A percentile compares a stretch with the other conserved stretches of the same genome.
Evolutionary conservation across 73 alveolate species (phyloP).

Genomic region (Paraurostyla sp.): DNA sequence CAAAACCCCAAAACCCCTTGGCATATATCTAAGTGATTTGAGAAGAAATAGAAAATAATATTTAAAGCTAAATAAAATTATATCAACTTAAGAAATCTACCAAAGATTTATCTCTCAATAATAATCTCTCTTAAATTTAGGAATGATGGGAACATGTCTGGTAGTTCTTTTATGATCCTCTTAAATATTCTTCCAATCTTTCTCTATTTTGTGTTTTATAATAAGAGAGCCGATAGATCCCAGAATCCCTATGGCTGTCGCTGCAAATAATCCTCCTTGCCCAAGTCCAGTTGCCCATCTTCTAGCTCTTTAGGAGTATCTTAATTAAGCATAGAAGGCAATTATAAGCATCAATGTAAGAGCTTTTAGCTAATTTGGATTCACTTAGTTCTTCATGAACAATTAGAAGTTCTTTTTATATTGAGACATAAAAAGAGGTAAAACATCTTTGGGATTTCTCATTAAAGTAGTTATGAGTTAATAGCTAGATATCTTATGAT

Average conservation of each 20-base stretch:
- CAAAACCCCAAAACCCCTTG: too few species aligned
- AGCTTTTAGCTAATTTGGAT: neutral
- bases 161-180: neutral
- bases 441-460: neutral
- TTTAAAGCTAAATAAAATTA: too few species aligned
- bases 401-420: neutral
- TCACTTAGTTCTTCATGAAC: neutral
- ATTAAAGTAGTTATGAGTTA: neutral
- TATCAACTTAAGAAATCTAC: too few species aligned
- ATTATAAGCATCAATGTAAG: neutral
- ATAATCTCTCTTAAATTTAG: neutral
- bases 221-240: neutral
- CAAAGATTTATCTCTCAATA: too few species aligned
- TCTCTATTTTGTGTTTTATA: neutral
- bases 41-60: too few species aligned
- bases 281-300: neutral
- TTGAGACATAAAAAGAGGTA: neutral
- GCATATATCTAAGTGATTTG: too few species aligned
- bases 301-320: neutral
- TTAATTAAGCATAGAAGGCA: neutral
- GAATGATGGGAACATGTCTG: neutral
- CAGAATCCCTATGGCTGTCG: neutral
- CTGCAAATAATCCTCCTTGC: neutral
- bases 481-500: neutral
- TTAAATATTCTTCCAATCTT: neutral